Base-by-base conservation (phyloP, 768 basidiomycete genomes). In the Porpolomopsis calyptriformis region DNA sequence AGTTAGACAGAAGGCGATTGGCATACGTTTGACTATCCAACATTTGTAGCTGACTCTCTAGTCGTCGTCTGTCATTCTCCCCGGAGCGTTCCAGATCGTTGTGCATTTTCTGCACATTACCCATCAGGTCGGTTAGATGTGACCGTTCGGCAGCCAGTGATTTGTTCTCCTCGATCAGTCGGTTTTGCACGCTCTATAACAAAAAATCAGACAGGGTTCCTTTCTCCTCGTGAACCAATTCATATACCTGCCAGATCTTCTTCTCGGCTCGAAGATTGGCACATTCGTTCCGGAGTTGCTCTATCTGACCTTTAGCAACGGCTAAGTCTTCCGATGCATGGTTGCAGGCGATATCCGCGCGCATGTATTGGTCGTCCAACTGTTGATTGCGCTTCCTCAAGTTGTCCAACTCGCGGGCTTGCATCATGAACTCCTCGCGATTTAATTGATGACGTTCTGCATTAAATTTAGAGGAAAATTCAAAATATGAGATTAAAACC, bases 181-280 rank as follows among this genome's bases (percentile, higher is more conserved):
- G 82, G 37, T 56, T 56, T 71, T 96, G 89, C 25, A 86, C 75
- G 51, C 76, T 78, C 90, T 91, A 51, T 14, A 39, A 4, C 31
- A 41, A n/a, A 42, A 20, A 36, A 43, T 57, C 38, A 56, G n/a
- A 33, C 5, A 43, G 22, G n/a, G 48, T 14, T 27, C 6, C 4
- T 19, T 49, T 20, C 31, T 18, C 10, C 4, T 22, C 18, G 20
- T 3, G 26, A 23, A 1, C 27, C 29, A n/a, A 26, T 23, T 26
- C 1, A 57, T 74, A 25, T 43, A 87, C 90, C 81, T 89, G 87
- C 84, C 85, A 90, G 27, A 93, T 86, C 57, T 79, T 83, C 69
- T 90, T 93, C 73, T 98, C 94, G 0, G 91, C 92, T 35, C 85
- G 79, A 14, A 96, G 73, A 59, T 88, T 93, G 2, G 87, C 85